Percentiles rank a stretch among this genome's conserved stretches.
phyloP scores from a whole-genome alignment of 2,329 filamentous ascomycete species.

The Aspergillus tanneri region DNA sequence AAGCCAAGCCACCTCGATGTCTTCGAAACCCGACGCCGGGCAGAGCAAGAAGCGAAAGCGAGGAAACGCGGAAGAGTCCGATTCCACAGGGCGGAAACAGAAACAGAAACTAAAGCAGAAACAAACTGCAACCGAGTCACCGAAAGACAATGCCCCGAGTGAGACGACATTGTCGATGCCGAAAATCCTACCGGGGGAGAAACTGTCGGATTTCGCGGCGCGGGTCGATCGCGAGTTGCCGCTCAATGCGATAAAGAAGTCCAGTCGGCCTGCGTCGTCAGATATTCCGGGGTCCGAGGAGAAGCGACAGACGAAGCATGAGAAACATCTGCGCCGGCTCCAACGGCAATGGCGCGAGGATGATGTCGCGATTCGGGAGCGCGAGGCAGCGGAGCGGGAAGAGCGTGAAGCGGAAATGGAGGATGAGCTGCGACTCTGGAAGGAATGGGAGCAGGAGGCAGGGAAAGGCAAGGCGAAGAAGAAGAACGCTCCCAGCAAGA shows the following conservation, averaged over 20 bases:
- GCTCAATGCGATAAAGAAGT: conserved; percentile 67
- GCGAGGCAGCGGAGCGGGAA: conserved; percentile 74
- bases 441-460: conserved; percentile 59
- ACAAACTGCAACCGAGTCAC: conserved; percentile 1
- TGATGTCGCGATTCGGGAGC: conserved; percentile 60
- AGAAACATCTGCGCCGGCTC: conserved; percentile 69
- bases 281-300: conserved; percentile 43
- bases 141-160: conserved; percentile 9
- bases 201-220: conserved; percentile 74
- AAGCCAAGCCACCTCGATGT: conserved; percentile 52
- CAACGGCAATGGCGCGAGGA: conserved; percentile 59
- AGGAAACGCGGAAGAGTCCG: conserved; percentile 22
- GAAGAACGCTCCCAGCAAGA: conserved; percentile 44
- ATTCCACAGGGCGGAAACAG: conserved; percentile 22
- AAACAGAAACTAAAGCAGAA: conserved; percentile 10
- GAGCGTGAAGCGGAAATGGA: conserved; percentile 62
- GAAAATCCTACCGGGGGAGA: conserved; percentile 80
- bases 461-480: conserved; percentile 53
- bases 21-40: conserved; percentile 64
- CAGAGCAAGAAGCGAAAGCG: conserved; percentile 53
- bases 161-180: conserved; percentile 42
- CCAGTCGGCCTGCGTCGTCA: conserved; percentile 30
- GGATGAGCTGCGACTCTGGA: conserved; percentile 64
- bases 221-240: conserved; percentile 85
- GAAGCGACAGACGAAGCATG: conserved; percentile 73